Conservation (phyloP, 805 yeast species). For the Candida montana region DNA sequence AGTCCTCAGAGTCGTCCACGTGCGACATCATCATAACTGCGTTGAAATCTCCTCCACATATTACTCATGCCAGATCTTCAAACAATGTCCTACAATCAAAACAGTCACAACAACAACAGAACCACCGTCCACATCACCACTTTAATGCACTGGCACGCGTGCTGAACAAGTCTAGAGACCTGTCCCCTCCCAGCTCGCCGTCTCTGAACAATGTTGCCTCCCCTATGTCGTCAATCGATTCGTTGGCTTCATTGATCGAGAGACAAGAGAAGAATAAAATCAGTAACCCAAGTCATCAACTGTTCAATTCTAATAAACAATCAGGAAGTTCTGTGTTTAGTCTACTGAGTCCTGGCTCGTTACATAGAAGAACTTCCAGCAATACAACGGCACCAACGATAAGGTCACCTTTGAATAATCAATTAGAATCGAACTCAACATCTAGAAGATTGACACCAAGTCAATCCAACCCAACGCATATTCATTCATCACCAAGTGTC, state of each 20-base stretch:
- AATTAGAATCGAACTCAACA: background rate
- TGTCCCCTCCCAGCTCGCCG: slow-evolving; percentile 16
- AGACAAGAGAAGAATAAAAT: slow-evolving; percentile 35
- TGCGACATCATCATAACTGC: slow-evolving; percentile 3
- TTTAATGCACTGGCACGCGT: slow-evolving; percentile 15
- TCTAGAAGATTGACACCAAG: slow-evolving; percentile 21
- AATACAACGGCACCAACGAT: slow-evolving; percentile 6
- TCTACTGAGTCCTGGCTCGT: slow-evolving; percentile 8
- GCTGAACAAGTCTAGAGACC: slow-evolving; percentile 14
- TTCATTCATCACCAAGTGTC: slow-evolving; percentile 38
- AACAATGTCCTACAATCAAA: background rate
- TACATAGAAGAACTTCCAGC: slow-evolving; percentile 9
- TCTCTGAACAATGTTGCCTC: slow-evolving; percentile 8
- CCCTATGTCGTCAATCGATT: slow-evolving; percentile 31
- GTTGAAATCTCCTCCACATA: background rate
- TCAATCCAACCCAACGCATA: slow-evolving; percentile 22
- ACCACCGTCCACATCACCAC: slow-evolving; percentile 1
- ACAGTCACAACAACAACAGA: background rate
- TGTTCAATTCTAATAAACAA: slow-evolving; percentile 18
- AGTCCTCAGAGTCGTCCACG: background rate
- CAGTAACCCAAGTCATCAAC: slow-evolving; percentile 36
- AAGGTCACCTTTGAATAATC: slow-evolving; percentile 16
- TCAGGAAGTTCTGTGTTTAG: slow-evolving; percentile 18
- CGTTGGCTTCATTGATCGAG: slow-evolving; percentile 34
- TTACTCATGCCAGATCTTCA: background rate